These are phyloP conservation scores for Metarhizium robertsii DNA, from an alignment of 2,329 filamentous ascomycete genomes.

Conservation along the genomic window DNA sequence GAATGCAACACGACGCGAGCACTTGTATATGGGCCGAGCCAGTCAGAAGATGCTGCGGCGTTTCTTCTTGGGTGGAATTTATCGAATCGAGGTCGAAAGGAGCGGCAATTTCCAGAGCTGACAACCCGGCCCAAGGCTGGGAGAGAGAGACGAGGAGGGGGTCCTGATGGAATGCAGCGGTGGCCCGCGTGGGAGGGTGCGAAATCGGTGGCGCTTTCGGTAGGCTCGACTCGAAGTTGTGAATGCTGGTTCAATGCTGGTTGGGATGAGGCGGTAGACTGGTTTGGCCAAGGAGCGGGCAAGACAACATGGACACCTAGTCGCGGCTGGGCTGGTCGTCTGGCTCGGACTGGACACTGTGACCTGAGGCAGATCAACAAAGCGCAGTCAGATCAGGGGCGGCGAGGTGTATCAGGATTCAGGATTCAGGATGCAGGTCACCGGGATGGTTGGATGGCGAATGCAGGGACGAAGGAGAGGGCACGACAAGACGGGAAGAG, in stretches of 20 bases:
- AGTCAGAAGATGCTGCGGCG: no score
- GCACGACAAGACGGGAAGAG: background rate
- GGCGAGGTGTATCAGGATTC: background rate
- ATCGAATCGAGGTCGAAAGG: background rate
- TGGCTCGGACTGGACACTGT: background rate
- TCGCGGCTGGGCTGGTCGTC: background rate
- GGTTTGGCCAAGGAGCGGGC: background rate
- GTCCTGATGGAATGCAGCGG: no score
- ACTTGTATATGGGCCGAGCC: no score
- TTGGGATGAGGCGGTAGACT: background rate
- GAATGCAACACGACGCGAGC: background rate
- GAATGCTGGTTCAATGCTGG: background rate
- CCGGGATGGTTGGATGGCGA: background rate
- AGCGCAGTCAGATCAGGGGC: background rate
- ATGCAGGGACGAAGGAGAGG: background rate
- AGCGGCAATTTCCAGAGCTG: background rate
- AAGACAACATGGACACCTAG: background rate
- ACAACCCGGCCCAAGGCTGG: background rate
- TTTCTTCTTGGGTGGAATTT: background rate
- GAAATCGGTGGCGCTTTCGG: no score
- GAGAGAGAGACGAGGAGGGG: background rate
- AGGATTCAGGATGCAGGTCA: background rate
- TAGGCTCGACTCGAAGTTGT: background rate
- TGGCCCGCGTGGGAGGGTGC: no score
- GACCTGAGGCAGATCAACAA: background rate